A percentile compares a stretch with the other conserved stretches of the same genome.
These are phyloP conservation scores for Penicillium sp. DNA, from an alignment of 2,329 filamentous ascomycete genomes.

Conservation along the genomic window DNA sequence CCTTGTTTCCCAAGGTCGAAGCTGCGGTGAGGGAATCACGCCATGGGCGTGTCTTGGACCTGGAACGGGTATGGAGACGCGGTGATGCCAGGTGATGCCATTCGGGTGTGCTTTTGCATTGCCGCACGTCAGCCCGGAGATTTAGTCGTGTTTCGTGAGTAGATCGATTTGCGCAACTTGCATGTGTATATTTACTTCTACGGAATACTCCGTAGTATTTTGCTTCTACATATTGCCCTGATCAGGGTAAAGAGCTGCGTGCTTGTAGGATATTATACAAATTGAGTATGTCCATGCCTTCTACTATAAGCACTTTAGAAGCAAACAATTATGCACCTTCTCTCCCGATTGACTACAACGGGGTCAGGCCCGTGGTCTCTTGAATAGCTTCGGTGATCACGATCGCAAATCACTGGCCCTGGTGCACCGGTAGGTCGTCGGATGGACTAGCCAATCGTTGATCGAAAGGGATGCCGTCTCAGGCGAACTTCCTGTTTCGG, in stretches of 20 bases:
- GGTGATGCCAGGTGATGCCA: slow-evolving; percentile 11
- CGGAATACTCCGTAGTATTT: neutral
- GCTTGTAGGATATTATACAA: neutral
- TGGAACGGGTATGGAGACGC: neutral
- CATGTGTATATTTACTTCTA: neutral
- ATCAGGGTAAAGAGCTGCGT: neutral
- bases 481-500: slow-evolving; percentile 25
- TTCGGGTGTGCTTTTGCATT: neutral
- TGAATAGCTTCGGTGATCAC: neutral
- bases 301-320: neutral
- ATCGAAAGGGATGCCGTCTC: slow-evolving; percentile 7
- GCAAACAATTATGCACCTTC: neutral
- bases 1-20: neutral
- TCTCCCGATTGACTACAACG: neutral
- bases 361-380: neutral
- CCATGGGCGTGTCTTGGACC: slow-evolving; percentile 1
- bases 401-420: slow-evolving; percentile 6
- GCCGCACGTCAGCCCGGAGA: neutral
- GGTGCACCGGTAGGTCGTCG: slow-evolving; percentile 1
- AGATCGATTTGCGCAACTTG: neutral
- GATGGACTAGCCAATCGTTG: slow-evolving; percentile 12
- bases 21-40: slow-evolving; percentile 6
- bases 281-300: neutral
- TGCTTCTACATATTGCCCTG: neutral
- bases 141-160: neutral